phyloP scores from a whole-genome alignment of 345 rosid genomes.

The Sonneratia alba region DNA sequence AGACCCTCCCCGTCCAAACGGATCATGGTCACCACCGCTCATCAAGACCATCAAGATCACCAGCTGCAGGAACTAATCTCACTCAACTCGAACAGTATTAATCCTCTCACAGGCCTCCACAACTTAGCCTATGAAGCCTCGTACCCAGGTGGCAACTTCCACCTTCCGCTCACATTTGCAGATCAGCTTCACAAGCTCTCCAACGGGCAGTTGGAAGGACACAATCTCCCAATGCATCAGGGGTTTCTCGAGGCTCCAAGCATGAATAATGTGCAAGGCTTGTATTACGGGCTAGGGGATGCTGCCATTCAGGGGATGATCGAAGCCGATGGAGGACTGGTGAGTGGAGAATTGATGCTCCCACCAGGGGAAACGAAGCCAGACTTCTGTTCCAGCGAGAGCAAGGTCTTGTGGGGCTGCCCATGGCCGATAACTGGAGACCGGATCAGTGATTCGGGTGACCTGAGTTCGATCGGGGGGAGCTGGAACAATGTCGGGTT shows the following conservation, averaged over 20 bases:
- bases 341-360: constrained; percentile 19
- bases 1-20: constrained; percentile 39
- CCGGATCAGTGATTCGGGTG: constrained; percentile 6
- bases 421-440: constrained; percentile 66
- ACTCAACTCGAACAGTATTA: not conserved
- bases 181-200: constrained; percentile 7
- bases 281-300: constrained; percentile 37
- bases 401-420: constrained; percentile 43
- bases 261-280: constrained; percentile 21
- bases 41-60: constrained; percentile 2
- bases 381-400: constrained; percentile 12
- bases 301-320: constrained; percentile 24
- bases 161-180: constrained; percentile 1
- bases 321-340: constrained; percentile 13
- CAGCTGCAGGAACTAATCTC: not conserved
- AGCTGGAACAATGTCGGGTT: constrained; percentile 8
- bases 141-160: not conserved
- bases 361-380: constrained; percentile 1
- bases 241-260: constrained; percentile 35
- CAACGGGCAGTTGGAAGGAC: not conserved
- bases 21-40: not conserved
- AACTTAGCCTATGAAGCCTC: not conserved
- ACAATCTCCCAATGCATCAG: constrained; percentile 1
- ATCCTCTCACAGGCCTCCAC: not conserved
- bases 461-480: constrained; percentile 8